Evolutionary conservation across 441 rosid genomes (phyloP), one percentile per base, ranked within the genome.

Genomic region (Eruca vesicaria): DNA sequence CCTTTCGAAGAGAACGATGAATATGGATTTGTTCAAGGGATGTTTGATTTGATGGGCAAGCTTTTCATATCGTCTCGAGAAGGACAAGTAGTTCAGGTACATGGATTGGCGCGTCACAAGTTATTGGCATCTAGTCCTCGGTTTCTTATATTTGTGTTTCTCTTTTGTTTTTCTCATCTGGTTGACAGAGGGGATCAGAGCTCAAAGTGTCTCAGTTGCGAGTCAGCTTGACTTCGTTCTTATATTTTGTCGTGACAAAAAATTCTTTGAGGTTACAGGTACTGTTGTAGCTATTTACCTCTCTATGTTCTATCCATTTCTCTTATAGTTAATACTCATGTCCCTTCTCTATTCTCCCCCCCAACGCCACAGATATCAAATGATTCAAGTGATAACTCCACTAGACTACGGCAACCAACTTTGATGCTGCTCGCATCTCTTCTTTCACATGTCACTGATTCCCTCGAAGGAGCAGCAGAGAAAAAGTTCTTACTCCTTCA

Each of bases 1-100:
- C 98, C 98, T 52, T 95, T 88, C 7, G 99, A 95, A 84, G 97
- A 93, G 87, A 91, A 79, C 50, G 89, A 85, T 7, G 89, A 86
- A 67, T 84, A 80, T 80, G 98, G 98, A 68, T 86, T 91, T 86
- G 91, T 93, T 80, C 98, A 93, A 91, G 93, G 88, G 63, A 89
- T 95, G 60, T 93, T 91, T 82, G 84, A 85, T 65, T 85, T 93
- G 92, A 95, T 91, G 95, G 77, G 68, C 78, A 62, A 63, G 80
- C 80, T 95, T 68, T 95, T 95, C 84, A 61, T 71, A 55, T 71
- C 83, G 36, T 76, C 87, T 16, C 81, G 63, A 56, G 74, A 82
- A 58, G 73, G 79, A 35, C 72, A 72, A 75, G 81, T 85, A 72
- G 73, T 74, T 41, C 86, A 85, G 94, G 91, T 92, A 81, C 70